Evolutionary conservation across 2,329 filamentous ascomycete genomes (phyloP), one percentile per base, ranked within the genome.

Genomic region (Karstenula rhodostoma): DNA sequence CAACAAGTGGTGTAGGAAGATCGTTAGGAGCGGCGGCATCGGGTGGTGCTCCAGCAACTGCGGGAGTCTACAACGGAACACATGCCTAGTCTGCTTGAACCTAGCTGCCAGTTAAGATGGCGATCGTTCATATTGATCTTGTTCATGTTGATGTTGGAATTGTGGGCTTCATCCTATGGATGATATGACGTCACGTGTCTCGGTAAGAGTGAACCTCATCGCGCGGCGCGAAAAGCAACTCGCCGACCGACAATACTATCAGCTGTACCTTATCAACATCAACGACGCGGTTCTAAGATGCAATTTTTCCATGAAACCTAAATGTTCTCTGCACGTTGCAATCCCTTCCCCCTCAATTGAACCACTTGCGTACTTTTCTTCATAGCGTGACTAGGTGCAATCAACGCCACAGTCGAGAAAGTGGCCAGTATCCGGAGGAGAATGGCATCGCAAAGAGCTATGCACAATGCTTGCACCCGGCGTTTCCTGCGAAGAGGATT

Each of bases 401-500:
- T 23, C 8, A 44, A 23, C 42, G 12, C 8, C 29, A 33, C 47
- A 17, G 22, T 10, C n/a, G 15, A 6, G 27, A 32, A 32, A 8
- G 9, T 49, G 7, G 22, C 22, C 19, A 42, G n/a, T 12, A 9
- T 13, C 6, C 22, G 19, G 10, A 40, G 17, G 27, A 3, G 6
- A 46, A 55, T 46, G 42, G 3, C 17, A 23, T 33, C 19, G 29
- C 52, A 46, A 46, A 55, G 40, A 37, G 52, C n/a, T 33, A 55
- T 32, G 4, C 29, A 27, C 4, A 25, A n/a, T 15, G 29, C 44
- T 4, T 32, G 29, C 27, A 37, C 19, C 8, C 33, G 22, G 5
- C 10, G 22, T 27, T 27, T 27, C 19, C 17, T 27, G 10, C 35
- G 15, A 15, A 55, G 55, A 17, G 19, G 19, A 6, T 75, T 77